Evolutionary conservation across 2,329 filamentous ascomycete genomes (phyloP).

Genomic region (Dendryphion nanum): DNA sequence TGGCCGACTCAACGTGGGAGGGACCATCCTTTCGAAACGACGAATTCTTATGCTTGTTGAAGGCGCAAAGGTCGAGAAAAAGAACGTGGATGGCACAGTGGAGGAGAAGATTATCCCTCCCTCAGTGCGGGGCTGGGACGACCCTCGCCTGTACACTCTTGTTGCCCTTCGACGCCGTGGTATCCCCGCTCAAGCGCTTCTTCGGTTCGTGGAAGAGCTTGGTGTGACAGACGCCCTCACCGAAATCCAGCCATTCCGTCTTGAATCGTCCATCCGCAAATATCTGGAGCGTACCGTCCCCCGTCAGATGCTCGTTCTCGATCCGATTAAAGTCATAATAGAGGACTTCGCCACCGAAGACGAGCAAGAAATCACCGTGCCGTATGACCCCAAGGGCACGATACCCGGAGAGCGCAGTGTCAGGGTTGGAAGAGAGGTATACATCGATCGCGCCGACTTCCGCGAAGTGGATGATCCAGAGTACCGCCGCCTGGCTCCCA

Average conservation of each 20-base stretch:
- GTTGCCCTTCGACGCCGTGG: conserved; percentile 81
- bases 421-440: conserved; percentile 73
- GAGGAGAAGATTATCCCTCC: conserved; percentile 42
- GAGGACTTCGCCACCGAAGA: conserved; percentile 71
- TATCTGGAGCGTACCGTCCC: conserved; percentile 89
- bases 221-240: conserved; percentile 82
- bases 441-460: conserved; percentile 81
- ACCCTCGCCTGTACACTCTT: conserved; percentile 84
- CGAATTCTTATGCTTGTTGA: conserved; percentile 78
- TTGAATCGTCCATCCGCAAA: conserved; percentile 80
- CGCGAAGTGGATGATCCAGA: conserved; percentile 68
- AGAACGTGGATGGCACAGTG: conserved; percentile 43
- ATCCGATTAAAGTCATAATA: conserved; percentile 79
- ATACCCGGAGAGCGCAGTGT: conserved; percentile 61
- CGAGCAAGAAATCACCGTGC: conserved; percentile 66
- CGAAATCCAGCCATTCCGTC: conserved; percentile 76
- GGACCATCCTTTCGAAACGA: conserved; percentile 85
- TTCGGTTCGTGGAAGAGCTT: conserved; percentile 87
- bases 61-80: conserved; percentile 50
- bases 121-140: conserved; percentile 82
- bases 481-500: conserved; percentile 76
- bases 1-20: conserved; percentile 73
- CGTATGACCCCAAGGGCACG: conserved; percentile 72
- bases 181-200: conserved; percentile 81
- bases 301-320: conserved; percentile 83